phyloP scores from a whole-genome alignment of 177 flowering plant genomes.

The Tripterygium wilfordii region DNA sequence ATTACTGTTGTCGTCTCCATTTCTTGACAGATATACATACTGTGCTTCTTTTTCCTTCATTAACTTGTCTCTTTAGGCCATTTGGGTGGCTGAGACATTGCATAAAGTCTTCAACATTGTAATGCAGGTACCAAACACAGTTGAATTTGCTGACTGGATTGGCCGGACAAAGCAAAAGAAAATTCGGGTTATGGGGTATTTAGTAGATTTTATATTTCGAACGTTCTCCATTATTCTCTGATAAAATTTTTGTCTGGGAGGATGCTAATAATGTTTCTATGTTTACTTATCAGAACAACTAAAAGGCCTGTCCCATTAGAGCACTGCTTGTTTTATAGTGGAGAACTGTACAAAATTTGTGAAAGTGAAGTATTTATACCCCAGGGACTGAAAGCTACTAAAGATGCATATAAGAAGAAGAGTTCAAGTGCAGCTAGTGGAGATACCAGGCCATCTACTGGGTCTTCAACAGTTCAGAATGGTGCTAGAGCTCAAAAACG shows the following conservation, averaged over 20 bases:
- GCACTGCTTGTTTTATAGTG: slow-evolving; percentile 88
- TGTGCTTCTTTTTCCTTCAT: background rate
- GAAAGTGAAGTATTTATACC: slow-evolving; percentile 68
- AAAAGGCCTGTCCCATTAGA: slow-evolving; percentile 98
- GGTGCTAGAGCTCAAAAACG: slow-evolving; percentile 48
- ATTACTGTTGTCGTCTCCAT: too few species aligned
- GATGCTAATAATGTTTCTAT: slow-evolving; percentile 10
- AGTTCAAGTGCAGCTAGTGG: slow-evolving; percentile 37
- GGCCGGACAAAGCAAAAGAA: slow-evolving; percentile 94
- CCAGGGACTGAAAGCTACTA: slow-evolving; percentile 75
- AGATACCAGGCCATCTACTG: slow-evolving; percentile 33
- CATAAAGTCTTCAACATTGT: background rate
- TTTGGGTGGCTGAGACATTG: background rate
- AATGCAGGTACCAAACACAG: slow-evolving; percentile 85
- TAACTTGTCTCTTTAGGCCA: slow-evolving; percentile 1
- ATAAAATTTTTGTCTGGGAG: background rate
- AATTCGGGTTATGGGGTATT: slow-evolving; percentile 91
- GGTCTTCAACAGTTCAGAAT: slow-evolving; percentile 38
- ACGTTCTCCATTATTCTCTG: background rate
- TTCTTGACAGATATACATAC: too few species aligned
- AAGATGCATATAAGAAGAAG: slow-evolving; percentile 77
- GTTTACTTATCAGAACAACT: slow-evolving; percentile 59
- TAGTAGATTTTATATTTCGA: background rate
- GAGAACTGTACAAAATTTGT: slow-evolving; percentile 87
- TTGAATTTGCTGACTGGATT: slow-evolving; percentile 99